phyloP scores from a whole-genome alignment of 495 filamentous ascomycete species.

The Penicillium malachiteum region DNA sequence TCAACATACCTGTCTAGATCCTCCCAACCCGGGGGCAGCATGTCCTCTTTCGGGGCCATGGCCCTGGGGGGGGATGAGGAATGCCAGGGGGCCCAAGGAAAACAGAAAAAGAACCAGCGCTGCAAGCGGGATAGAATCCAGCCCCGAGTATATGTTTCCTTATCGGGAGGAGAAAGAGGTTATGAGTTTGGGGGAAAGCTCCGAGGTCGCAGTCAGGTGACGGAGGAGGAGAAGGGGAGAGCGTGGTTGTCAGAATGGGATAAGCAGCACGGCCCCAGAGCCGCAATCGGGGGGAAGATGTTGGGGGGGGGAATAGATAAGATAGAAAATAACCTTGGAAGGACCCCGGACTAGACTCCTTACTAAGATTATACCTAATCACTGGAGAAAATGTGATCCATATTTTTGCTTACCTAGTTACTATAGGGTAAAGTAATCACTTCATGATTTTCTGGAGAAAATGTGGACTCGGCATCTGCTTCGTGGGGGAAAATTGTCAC shows the following conservation, averaged over 20 bases:
- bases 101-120: slow-evolving; percentile 2
- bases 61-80: slow-evolving; percentile 36
- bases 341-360: no score
- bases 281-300: slow-evolving; percentile 18
- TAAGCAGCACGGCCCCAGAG: slow-evolving; percentile 16
- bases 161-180: slow-evolving; percentile 1
- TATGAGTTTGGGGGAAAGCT: slow-evolving; percentile 3
- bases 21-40: slow-evolving; percentile 50
- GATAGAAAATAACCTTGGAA: neutral
- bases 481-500: no score
- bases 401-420: neutral
- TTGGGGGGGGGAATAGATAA: neutral
- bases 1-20: slow-evolving; percentile 48
- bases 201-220: slow-evolving; percentile 32
- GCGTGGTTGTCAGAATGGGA: neutral
- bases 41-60: slow-evolving; percentile 52
- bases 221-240: slow-evolving; percentile 6
- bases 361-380: no score
- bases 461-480: no score
- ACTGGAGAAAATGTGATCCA: no score
- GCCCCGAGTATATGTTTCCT: neutral
- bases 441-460: no score
- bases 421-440: neutral
- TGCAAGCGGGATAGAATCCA: slow-evolving; percentile 17
- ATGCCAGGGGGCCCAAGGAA: slow-evolving; percentile 29